Conservation (phyloP, 768 basidiomycete genomes). For the Crassisporium funariophilum region DNA sequence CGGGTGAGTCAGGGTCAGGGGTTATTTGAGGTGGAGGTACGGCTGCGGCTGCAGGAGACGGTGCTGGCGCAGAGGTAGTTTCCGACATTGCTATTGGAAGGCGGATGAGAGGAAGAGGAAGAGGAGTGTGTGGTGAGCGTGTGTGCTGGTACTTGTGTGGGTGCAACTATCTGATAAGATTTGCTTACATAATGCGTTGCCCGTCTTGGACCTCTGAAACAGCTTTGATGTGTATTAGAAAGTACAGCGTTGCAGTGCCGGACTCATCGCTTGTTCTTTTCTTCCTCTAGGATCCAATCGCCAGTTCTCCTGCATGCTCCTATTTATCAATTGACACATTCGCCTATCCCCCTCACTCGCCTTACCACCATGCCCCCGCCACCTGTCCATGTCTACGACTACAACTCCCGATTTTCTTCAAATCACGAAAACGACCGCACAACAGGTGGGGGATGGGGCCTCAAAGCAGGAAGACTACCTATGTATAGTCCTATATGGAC, state of each 20-base stretch:
- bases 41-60: slow-evolving; percentile 7
- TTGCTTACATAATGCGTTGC: slow-evolving; percentile 12
- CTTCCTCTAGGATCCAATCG: slow-evolving; percentile 1
- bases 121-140: too few species aligned
- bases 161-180: slow-evolving; percentile 27
- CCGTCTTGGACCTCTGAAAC: slow-evolving; percentile 8
- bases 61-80: slow-evolving; percentile 4
- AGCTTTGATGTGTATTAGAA: slow-evolving; percentile 11
- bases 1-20: slow-evolving; percentile 8
- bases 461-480: slow-evolving; percentile 32
- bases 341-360: slow-evolving; percentile 2
- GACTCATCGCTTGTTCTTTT: neutral
- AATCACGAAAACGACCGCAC: slow-evolving; percentile 24
- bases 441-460: slow-evolving; percentile 29
- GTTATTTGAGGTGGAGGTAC: too few species aligned
- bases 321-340: slow-evolving; percentile 17
- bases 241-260: slow-evolving; percentile 4
- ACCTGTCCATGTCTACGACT: slow-evolving; percentile 26
- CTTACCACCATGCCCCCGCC: slow-evolving; percentile 26
- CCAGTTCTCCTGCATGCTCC: slow-evolving; percentile 20
- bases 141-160: too few species aligned
- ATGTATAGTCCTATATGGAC: slow-evolving; percentile 32
- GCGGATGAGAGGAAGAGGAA: neutral
- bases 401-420: slow-evolving; percentile 21
- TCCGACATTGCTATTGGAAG: slow-evolving; percentile 7